Evolutionary conservation across 176 grass and related monocot genomes (phyloP).

Genomic region (Puccinellia tenuiflora): DNA sequence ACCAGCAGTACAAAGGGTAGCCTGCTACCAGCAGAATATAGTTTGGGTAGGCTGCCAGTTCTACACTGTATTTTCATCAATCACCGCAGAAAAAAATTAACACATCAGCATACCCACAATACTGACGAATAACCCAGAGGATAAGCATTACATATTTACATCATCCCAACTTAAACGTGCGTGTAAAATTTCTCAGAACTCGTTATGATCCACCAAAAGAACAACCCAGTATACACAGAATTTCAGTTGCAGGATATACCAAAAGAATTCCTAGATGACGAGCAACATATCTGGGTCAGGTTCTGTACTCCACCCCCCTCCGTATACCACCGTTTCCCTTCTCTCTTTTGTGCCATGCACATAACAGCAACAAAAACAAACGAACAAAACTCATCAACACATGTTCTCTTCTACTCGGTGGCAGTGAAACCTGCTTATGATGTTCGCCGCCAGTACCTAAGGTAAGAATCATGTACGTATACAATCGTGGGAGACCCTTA

Average conservation of each 20-base stretch:
- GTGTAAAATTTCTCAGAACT: not conserved
- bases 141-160: too few species aligned
- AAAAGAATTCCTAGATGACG: not conserved
- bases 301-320: not conserved
- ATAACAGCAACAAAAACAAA: not conserved
- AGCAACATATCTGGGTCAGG: slow-evolving; percentile 3
- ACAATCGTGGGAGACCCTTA: not conserved
- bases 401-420: not conserved
- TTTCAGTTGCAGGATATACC: not conserved
- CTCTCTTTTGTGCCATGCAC: not conserved
- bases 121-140: too few species aligned
- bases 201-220: not conserved
- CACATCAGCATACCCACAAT: too few species aligned
- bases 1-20: too few species aligned
- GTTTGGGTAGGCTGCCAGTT: too few species aligned
- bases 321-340: not conserved
- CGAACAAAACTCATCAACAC: not conserved
- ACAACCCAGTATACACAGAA: not conserved
- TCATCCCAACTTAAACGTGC: not conserved
- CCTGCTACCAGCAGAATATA: too few species aligned
- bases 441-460: not conserved
- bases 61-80: too few species aligned
- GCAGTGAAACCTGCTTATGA: not conserved
- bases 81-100: too few species aligned
- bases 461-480: slow-evolving; percentile 14